Base-by-base conservation (phyloP, 495 filamentous ascomycete species). In the Xylaria acuta region DNA sequence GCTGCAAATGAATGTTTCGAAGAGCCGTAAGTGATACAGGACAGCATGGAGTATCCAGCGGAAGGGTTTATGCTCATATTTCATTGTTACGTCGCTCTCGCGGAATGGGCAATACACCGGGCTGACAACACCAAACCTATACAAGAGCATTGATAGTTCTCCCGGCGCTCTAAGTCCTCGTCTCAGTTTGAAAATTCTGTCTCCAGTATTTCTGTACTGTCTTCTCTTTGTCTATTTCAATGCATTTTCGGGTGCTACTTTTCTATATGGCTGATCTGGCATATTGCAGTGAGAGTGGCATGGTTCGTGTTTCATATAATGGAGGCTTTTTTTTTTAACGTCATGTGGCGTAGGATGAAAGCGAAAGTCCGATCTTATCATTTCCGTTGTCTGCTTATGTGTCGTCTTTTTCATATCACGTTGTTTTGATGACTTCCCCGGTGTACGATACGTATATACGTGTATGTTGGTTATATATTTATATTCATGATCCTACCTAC, bases 201-300 rank as follows among this genome's bases (percentile, higher is more conserved):
- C 2, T 56, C 6, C 12, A 32, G 25, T 32, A 32, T 56, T 18
- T 2, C 32, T 43, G 5, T 41, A 38, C 22, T 41, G 0, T 43
- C 30, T 43, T 64, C 38, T 18, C 12, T 43, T 14, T 18, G 30
- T 40, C 22, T 43, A 43, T 25, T 41, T 43, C 38, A 27, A 41
- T 43, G 60, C 60, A 64, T 64, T 64, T 27, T 16, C 60, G 4
- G 60, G 60, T 64, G 60, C 38, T 59, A 22, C 20, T 40, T 25
- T 18, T 43, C 43, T 3, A 25, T 22, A 30, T n/a, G 22, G 22
- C 36, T 43, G 22, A 64, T 27, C 36, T 8, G 36, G 60, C 22
- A 43, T 41, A 40, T 27, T 27, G 22, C 60, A 43, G 22, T 27
- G 32, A 38, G 32, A 22, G 34, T 34, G 30, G 30, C 30, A 38